Evolutionary conservation across 2,329 filamentous ascomycete genomes (phyloP), one percentile per base, ranked within the genome.

Genomic region (Aspergillus hiratsukae): DNA sequence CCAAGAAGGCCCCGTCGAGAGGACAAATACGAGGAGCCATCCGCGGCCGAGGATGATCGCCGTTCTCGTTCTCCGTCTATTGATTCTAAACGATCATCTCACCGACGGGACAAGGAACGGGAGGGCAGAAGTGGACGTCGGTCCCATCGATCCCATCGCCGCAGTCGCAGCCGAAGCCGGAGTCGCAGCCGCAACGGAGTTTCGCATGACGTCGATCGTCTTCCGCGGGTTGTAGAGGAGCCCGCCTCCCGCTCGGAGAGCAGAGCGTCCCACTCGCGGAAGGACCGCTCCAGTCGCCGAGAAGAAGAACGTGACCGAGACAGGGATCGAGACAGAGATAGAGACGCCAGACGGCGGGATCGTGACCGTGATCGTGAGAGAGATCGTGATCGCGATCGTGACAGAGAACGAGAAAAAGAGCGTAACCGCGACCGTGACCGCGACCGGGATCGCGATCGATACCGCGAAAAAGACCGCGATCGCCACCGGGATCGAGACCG

Each of bases 1-100:
- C 56, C 57, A 25, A 61, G 64, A 50, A 65, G 55, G 64, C 75
- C 62, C 11, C 68, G 64, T 51, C 65, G 64, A 28, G 71, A 72
- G 6, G 75, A 75, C 17, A 79, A 81, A 49, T 81, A 81, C 19
- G 76, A 79, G 51, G 77, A 81, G 48, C 48, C 35, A 3, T 48
- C 55, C 17, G 29, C 55, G 23, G 54, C 54, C 19, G 61, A 78
- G 61, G 66, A 79, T 62, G 75, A 77, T 11, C 81, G 85, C 49
- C 81, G 82, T 51, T 85, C 86, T 0, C 81, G 87, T 56, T 90
- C 88, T 4, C 80, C 80, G 4, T 90, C 89, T 2, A 83, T 82
- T 1, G 83, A 84, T 11, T 80, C 80, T 4, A 78, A 79, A 40
- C 83, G 80, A 53, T 81, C 83, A 6, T 79, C 80, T 50, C 83